Conservation (phyloP, 352 stramenopile species). For the Pythium dissimile region DNA sequence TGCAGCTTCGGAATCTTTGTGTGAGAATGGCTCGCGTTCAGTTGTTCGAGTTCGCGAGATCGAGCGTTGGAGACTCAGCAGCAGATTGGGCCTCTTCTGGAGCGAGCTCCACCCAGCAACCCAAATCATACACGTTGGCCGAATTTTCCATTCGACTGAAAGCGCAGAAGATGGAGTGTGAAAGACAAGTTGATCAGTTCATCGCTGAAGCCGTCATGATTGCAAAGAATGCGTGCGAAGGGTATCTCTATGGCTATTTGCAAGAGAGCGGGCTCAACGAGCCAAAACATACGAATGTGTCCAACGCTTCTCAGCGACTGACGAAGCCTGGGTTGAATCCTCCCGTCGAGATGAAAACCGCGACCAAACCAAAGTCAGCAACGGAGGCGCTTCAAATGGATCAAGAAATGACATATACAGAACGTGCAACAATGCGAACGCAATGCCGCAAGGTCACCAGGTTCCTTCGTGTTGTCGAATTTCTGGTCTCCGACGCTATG, state of each 20-base stretch:
- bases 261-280: constrained; percentile 58
- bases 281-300: background rate
- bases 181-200: constrained; percentile 58
- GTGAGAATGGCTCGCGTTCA: constrained; percentile 35
- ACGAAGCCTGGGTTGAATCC: background rate
- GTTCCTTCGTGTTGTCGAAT: constrained; percentile 92
- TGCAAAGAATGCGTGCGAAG: constrained; percentile 59
- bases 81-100: background rate
- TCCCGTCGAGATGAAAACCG: background rate
- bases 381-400: constrained; percentile 23
- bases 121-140: constrained; percentile 68
- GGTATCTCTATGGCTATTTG: constrained; percentile 56
- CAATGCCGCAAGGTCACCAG: constrained; percentile 90
- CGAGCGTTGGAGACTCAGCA: background rate
- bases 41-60: constrained; percentile 43
- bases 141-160: constrained; percentile 80
- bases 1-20: constrained; percentile 65
- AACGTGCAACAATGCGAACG: constrained; percentile 86
- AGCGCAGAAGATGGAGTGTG: constrained; percentile 59
- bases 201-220: constrained; percentile 51
- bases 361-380: constrained; percentile 2
- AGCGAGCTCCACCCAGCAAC: background rate
- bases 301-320: background rate
- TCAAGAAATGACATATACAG: constrained; percentile 93
- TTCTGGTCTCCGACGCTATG: constrained; percentile 80